These are phyloP conservation scores for Calophaca sinica DNA, from an alignment of 306 rosid genomes.

Conservation along the genomic window DNA sequence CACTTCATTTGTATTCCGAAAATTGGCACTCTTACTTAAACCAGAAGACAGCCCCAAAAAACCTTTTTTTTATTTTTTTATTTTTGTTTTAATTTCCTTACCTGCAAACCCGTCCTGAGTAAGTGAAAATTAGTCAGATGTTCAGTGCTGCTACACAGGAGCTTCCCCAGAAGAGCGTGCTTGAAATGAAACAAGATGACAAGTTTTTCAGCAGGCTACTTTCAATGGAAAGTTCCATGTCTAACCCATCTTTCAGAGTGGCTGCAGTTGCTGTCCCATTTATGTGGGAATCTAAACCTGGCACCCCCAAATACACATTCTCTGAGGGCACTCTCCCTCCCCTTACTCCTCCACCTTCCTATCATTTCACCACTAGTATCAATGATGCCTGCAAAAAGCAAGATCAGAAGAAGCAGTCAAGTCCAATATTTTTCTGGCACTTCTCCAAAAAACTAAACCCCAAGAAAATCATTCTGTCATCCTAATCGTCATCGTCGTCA, in stretches of 20 bases:
- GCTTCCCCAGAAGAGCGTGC: constrained; percentile 52
- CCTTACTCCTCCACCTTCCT: constrained; percentile 90
- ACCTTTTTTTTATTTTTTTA: no score
- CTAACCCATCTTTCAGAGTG: constrained; percentile 68
- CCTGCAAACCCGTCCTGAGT: no score
- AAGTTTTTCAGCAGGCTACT: constrained; percentile 70
- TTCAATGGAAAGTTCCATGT: constrained; percentile 72
- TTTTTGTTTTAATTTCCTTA: no score
- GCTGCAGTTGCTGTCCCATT: constrained; percentile 69
- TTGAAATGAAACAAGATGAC: constrained; percentile 67
- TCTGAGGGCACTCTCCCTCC: constrained; percentile 66
- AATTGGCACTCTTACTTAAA: no score
- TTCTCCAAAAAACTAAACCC: constrained; percentile 53
- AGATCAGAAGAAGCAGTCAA: no score
- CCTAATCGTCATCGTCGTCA: constrained; percentile 39
- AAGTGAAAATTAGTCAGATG: no score
- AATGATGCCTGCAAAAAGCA: no score
- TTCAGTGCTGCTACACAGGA: no score
- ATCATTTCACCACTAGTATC: constrained; percentile 47
- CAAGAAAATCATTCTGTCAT: constrained; percentile 44
- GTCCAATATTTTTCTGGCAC: constrained; percentile 48
- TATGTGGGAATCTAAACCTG: constrained; percentile 88
- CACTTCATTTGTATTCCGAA: no score
- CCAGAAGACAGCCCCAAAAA: no score
- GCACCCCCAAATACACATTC: constrained; percentile 71